A percentile compares a stretch with the other conserved stretches of the same genome.
Evolutionary conservation across 495 filamentous ascomycete species (phyloP).

Genomic region (Neohortaea acidophila): DNA sequence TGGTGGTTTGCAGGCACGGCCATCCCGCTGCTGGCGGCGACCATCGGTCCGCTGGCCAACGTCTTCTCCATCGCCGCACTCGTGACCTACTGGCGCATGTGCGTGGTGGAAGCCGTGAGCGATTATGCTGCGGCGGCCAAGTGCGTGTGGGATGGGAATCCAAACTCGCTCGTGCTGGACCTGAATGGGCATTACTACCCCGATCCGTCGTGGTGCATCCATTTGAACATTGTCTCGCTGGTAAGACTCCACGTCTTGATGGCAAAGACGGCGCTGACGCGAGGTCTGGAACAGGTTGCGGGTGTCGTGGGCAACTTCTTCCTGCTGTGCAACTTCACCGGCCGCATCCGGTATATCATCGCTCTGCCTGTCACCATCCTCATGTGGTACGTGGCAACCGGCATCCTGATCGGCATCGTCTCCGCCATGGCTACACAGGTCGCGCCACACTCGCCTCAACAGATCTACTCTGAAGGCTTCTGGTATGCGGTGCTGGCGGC

Average conservation of each 20-base stretch:
- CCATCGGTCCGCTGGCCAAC: conserved; percentile 58
- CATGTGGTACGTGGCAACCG: conserved; percentile 50
- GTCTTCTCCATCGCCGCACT: conserved; percentile 62
- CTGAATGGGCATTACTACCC: conserved; percentile 28
- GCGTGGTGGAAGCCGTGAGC: conserved; percentile 24
- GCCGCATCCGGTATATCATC: conserved; percentile 60
- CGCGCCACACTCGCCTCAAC: conserved; percentile 39
- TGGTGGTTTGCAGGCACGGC: conserved; percentile 75
- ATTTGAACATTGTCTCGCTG: conserved; percentile 50
- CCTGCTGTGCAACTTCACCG: conserved; percentile 73
- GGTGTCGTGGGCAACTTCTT: conserved; percentile 58
- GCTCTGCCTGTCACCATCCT: conserved; percentile 54
- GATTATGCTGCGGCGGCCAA: neutral
- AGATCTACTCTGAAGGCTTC: conserved; percentile 59
- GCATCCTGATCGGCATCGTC: conserved; percentile 46
- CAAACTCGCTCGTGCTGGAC: conserved; percentile 24
- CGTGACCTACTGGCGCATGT: conserved; percentile 47
- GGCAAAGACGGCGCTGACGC: too few relatives aligned
- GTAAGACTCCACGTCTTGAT: too few relatives aligned
- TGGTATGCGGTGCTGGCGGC: conserved; percentile 65
- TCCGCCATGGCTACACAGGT: conserved; percentile 44
- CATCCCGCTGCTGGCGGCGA: conserved; percentile 58
- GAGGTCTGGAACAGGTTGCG: too few relatives aligned
- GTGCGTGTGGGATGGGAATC: conserved; percentile 3
- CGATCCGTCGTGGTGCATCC: conserved; percentile 29